Base-by-base conservation (phyloP, 495 filamentous ascomycete species). In the Chaetomium fimeti region DNA sequence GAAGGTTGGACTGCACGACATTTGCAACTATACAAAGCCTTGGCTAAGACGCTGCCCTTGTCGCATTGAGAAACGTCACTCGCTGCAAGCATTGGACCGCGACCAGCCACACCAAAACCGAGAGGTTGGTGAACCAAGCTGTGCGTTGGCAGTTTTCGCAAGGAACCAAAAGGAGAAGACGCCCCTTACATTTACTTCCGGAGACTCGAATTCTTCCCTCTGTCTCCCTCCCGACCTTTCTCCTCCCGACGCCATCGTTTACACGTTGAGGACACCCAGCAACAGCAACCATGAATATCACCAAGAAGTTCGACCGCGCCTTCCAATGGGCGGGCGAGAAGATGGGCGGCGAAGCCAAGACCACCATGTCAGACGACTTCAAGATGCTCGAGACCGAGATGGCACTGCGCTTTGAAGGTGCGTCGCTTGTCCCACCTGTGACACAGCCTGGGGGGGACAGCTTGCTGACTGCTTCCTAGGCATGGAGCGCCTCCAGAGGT, bases 291-390 rank as follows among this genome's bases (percentile, higher is more conserved):
- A 96, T 97, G 92, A 91, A 93, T 77, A 88, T 96, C 81, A 93
- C 92, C 79, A 93, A 95, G 84, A 96, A 96, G 76, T 85, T 98
- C 73, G 94, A 91, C 77, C 89, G 95, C 65, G 88, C 97, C 80
- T 96, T 94, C 83, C 94, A 98, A 89, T 98, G 93, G 93, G 92
- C 92, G 13, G 91, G 91, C 61, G 94, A 98, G 81, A 88, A 92
- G 78, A 97, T 98, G 92, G 94, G 94, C 69, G 87, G 87, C 55
- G 94, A 98, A 77, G 85, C 85, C 72, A 96, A 93, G 79, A 97
- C 93, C 15, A 88, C 80, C 72, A 86, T 91, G 57, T 89, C 92
- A 0, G 92, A 98, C 57, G 90, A 98, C 66, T 98, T 98, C 84
- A 97, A 92, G 79, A 85, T 87, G 60, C 78, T 97, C 72, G 93